These are phyloP conservation scores for Candida incommunis DNA, from an alignment of 805 yeast species.

Conservation along the genomic window DNA sequence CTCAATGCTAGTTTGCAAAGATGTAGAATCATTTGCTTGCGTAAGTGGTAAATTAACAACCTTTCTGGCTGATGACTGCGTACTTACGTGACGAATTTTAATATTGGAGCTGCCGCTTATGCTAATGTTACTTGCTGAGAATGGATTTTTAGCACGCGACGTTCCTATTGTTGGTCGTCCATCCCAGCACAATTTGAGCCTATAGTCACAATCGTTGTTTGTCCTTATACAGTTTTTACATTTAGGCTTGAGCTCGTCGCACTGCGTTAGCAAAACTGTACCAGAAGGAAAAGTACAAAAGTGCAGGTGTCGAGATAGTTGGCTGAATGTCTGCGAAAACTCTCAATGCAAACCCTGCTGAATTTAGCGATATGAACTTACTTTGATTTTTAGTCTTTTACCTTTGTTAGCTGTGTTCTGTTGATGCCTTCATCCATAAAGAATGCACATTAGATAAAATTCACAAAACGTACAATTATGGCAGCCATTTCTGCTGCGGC, in stretches of 20 bases:
- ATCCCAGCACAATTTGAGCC: constrained; percentile 56
- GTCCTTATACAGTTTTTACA: constrained; percentile 44
- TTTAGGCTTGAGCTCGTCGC: constrained; percentile 52
- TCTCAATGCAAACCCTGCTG: too few relatives aligned
- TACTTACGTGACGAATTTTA: too few relatives aligned
- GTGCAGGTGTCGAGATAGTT: too few relatives aligned
- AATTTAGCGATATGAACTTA: too few relatives aligned
- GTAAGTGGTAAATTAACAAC: too few relatives aligned
- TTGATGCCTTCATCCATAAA: too few relatives aligned
- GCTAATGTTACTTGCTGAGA: not conserved
- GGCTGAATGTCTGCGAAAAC: too few relatives aligned
- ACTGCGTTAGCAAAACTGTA: constrained; percentile 48
- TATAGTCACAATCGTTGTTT: constrained; percentile 41
- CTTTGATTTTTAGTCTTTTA: constrained; percentile 12
- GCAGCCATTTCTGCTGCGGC: constrained; percentile 15
- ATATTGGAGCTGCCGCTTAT: not conserved
- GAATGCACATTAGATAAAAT: not conserved
- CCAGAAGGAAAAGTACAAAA: too few relatives aligned
- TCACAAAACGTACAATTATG: constrained; percentile 12
- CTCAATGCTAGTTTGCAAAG: too few relatives aligned
- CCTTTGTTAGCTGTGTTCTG: constrained; percentile 6
- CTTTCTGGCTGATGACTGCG: too few relatives aligned
- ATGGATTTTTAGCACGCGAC: not conserved
- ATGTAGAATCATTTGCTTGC: too few relatives aligned
- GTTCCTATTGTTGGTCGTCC: constrained; percentile 35